Conservation (phyloP, 306 rosid species). For the Lotus japonicus region DNA sequence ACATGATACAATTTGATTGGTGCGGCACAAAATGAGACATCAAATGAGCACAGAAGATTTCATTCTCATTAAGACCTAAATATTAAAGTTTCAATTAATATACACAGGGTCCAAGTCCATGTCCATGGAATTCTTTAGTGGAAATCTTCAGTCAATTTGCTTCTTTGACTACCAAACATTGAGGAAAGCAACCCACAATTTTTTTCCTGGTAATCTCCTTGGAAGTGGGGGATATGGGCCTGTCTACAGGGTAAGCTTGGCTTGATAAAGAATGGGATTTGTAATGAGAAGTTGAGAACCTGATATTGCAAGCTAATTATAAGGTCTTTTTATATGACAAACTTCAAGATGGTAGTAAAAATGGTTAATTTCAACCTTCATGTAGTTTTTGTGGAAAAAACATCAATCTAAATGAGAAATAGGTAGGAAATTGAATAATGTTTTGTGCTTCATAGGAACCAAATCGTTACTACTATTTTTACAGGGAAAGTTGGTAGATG, state of each 20-base stretch:
- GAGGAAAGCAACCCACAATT: slow-evolving; percentile 68
- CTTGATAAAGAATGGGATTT: background rate
- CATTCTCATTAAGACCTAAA: background rate
- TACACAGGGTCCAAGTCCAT: slow-evolving; percentile 34
- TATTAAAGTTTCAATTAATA: background rate
- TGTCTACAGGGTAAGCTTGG: slow-evolving; percentile 56
- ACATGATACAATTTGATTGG: no score
- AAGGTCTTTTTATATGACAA: no score
- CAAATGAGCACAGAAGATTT: no score
- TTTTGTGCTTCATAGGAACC: no score
- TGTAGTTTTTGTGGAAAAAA: no score
- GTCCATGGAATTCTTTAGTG: slow-evolving; percentile 41
- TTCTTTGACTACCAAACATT: slow-evolving; percentile 50
- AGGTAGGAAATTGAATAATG: no score
- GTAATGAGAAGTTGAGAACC: background rate
- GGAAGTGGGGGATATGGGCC: slow-evolving; percentile 94
- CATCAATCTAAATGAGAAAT: no score
- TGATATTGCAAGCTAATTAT: no score
- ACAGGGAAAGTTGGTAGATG: slow-evolving; percentile 68
- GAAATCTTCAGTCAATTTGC: slow-evolving; percentile 38
- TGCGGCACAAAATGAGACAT: no score
- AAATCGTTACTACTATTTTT: background rate
- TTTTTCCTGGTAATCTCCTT: slow-evolving; percentile 44
- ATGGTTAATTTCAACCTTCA: no score
- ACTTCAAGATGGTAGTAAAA: no score